Percentiles rank a stretch among this genome's conserved stretches.
Conservation (phyloP, 768 basidiomycete genomes). For the Russula dissimulans region DNA sequence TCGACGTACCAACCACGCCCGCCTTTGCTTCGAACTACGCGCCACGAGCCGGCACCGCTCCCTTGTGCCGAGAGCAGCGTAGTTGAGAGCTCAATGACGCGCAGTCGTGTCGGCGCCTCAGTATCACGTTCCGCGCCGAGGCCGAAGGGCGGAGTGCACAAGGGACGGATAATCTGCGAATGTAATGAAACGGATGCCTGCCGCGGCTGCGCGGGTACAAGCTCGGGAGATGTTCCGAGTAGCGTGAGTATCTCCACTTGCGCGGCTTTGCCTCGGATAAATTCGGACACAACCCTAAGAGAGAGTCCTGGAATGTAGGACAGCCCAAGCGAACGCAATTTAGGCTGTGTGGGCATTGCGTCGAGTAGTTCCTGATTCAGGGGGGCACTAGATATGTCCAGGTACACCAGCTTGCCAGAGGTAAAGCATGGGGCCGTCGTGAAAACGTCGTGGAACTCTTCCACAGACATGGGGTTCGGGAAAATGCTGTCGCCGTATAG, state of each 20-base stretch:
- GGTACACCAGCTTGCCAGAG: conserved; percentile 65
- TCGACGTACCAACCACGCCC: conserved; percentile 95
- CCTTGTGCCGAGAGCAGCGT: conserved; percentile 64
- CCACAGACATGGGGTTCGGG: conserved; percentile 55
- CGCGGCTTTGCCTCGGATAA: conserved; percentile 56
- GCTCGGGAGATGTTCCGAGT: conserved; percentile 49
- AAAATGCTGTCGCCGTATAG: conserved; percentile 87
- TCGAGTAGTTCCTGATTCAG: conserved; percentile 43
- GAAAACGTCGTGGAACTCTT: conserved; percentile 61
- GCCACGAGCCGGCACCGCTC: conserved; percentile 77
- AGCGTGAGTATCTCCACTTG: conserved; percentile 85
- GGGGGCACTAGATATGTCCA: conserved; percentile 83
- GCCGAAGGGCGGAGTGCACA: conserved; percentile 71
- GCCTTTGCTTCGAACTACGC: conserved; percentile 85
- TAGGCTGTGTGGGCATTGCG: conserved; percentile 52
- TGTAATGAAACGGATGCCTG: conserved; percentile 74
- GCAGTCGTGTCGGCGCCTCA: conserved; percentile 58
- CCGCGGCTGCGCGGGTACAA: conserved; percentile 41
- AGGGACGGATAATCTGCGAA: conserved; percentile 64
- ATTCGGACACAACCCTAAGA: conserved; percentile 54
- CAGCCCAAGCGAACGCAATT: conserved; percentile 80
- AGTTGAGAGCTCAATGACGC: conserved; percentile 80
- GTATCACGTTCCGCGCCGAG: conserved; percentile 39
- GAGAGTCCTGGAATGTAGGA: conserved; percentile 73
- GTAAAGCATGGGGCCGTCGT: conserved; percentile 70